phyloP scores from a whole-genome alignment of 257 asterid species.

The Thymus quinquecostatus region DNA sequence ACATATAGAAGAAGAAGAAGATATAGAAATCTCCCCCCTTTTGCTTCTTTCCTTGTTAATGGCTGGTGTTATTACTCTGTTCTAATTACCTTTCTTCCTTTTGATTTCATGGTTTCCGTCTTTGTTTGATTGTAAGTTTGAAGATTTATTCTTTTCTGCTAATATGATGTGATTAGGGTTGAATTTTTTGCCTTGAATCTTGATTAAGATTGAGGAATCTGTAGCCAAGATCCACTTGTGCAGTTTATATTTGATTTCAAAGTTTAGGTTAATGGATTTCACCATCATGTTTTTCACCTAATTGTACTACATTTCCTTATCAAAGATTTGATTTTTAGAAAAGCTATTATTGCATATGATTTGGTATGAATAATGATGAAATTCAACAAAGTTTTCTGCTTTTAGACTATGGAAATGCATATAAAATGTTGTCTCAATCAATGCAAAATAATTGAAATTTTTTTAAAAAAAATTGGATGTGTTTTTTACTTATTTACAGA shows the following conservation, averaged over 20 bases:
- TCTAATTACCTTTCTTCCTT: neutral
- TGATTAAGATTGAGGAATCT: constrained; percentile 2
- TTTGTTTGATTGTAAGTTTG: constrained; percentile 14
- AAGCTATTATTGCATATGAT: constrained; percentile 21
- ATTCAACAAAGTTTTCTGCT: constrained; percentile 23
- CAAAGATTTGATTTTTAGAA: constrained; percentile 10
- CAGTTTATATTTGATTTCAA: neutral
- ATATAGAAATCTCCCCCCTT: neutral
- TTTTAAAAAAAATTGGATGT: neutral
- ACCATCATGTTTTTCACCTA: constrained; percentile 6
- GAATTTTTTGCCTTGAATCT: neutral
- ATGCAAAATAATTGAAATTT: neutral
- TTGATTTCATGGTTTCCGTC: neutral
- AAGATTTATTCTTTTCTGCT: neutral
- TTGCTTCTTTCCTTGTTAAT: neutral
- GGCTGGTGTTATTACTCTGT: neutral
- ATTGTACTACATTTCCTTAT: neutral
- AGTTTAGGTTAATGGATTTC: neutral
- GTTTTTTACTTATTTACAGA: neutral
- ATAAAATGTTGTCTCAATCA: too few species aligned
- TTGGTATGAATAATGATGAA: constrained; percentile 8
- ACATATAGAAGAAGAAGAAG: constrained; percentile 36
- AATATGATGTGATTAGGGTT: neutral
- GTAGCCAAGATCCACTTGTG: neutral
- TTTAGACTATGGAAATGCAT: constrained; percentile 12